A percentile compares a stretch with the other conserved stretches of the same genome.
These are phyloP conservation scores for Heliocybe sulcata DNA, from an alignment of 1,284 basidiomycete genomes.

Conservation along the genomic window DNA sequence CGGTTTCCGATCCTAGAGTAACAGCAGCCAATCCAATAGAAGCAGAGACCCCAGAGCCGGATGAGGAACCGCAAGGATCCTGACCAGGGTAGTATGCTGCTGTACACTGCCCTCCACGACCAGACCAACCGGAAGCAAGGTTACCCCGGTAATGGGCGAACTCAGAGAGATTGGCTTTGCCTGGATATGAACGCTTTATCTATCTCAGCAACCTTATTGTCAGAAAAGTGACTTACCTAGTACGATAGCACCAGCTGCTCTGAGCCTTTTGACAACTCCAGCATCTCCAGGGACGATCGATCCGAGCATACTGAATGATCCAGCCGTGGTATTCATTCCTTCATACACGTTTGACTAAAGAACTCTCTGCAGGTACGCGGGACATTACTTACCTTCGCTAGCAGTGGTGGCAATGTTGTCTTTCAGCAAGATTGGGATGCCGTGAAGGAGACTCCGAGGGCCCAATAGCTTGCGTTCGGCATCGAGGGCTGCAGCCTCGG, in stretches of 20 bases:
- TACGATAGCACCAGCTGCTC: slow-evolving; percentile 62
- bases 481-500: slow-evolving; percentile 47
- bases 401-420: slow-evolving; percentile 53
- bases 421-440: slow-evolving; percentile 67
- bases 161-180: slow-evolving; percentile 21
- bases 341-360: slow-evolving; percentile 13
- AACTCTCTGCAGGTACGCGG: neutral
- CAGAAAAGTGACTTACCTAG: slow-evolving; percentile 32
- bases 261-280: slow-evolving; percentile 49
- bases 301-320: slow-evolving; percentile 45
- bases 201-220: neutral
- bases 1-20: slow-evolving; percentile 23
- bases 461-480: slow-evolving; percentile 39
- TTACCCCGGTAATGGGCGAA: slow-evolving; percentile 22
- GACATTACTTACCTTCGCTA: slow-evolving; percentile 21
- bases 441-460: slow-evolving; percentile 49
- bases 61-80: slow-evolving; percentile 25
- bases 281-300: slow-evolving; percentile 60
- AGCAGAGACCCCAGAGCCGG: slow-evolving; percentile 23
- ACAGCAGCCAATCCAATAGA: slow-evolving; percentile 24
- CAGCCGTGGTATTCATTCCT: slow-evolving; percentile 62
- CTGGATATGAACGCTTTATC: slow-evolving; percentile 8
- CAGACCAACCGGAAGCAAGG: slow-evolving; percentile 20
- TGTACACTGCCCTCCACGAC: slow-evolving; percentile 27
- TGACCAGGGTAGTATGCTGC: slow-evolving; percentile 30